Evolutionary conservation across 345 rosid species (phyloP).

Genomic region (Camelina laxa): DNA sequence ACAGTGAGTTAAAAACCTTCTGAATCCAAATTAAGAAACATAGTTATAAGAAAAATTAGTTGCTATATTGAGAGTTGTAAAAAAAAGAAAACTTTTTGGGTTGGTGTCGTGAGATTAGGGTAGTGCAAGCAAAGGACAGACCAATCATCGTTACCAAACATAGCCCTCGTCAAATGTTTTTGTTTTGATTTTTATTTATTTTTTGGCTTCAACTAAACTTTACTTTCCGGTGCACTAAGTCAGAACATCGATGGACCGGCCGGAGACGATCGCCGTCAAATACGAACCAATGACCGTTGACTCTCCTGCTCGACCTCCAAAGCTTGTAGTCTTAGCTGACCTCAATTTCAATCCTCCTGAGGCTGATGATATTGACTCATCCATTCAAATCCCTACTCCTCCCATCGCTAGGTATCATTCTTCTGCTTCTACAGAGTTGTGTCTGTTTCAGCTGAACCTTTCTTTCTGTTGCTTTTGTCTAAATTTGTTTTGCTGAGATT

Average conservation of each 20-base stretch:
- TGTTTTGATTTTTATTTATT: neutral
- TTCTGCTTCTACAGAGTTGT: neutral
- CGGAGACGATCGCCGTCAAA: constrained; percentile 50
- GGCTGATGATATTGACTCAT: constrained; percentile 56
- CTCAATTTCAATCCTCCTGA: constrained; percentile 90
- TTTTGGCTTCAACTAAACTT: neutral
- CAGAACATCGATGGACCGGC: constrained; percentile 38
- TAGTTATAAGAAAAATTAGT: too few relatives aligned
- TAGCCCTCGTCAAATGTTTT: neutral
- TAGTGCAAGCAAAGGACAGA: neutral
- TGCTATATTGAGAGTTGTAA: too few relatives aligned
- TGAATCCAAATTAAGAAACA: too few relatives aligned
- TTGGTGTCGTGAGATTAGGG: neutral
- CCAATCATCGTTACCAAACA: constrained; percentile 31
- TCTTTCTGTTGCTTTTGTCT: neutral
- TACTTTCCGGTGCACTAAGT: constrained; percentile 9
- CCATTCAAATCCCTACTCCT: constrained; percentile 46
- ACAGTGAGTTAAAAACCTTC: too few relatives aligned
- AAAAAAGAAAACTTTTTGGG: too few relatives aligned
- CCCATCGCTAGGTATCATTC: constrained; percentile 50
- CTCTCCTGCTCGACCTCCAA: constrained; percentile 50
- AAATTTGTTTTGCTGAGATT: neutral
- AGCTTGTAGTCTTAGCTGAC: constrained; percentile 81
- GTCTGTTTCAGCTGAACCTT: neutral
- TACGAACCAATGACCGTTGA: constrained; percentile 53